Percentiles rank a stretch among this genome's conserved stretches.
These are phyloP conservation scores for Penicillium sp. DNA, from an alignment of 2,329 filamentous ascomycete species.

Conservation along the genomic window DNA sequence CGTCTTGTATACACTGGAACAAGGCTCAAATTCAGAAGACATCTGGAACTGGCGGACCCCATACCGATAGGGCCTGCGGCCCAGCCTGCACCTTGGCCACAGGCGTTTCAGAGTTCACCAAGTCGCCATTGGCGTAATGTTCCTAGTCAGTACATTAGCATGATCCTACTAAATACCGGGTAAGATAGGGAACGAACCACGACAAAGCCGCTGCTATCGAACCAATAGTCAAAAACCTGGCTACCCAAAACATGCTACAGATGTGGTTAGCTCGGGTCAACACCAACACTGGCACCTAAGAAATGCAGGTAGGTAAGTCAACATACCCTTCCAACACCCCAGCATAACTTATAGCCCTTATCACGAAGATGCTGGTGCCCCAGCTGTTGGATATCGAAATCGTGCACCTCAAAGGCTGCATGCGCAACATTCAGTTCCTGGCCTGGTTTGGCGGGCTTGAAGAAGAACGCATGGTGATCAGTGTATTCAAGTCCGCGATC, in stretches of 20 bases:
- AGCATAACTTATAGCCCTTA: not conserved
- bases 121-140: no score
- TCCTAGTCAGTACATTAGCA: no score
- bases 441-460: not conserved
- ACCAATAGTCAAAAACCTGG: slow-evolving; percentile 1
- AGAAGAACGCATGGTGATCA: slow-evolving; percentile 1
- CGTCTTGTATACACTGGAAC: no score
- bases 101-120: no score
- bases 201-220: not conserved
- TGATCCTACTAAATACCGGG: no score
- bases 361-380: not conserved
- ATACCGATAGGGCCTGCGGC: not conserved
- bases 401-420: slow-evolving; percentile 1
- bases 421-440: not conserved
- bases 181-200: not conserved
- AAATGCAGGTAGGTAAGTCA: no score
- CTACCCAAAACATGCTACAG: not conserved
- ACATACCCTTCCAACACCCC: not conserved
- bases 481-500: not conserved
- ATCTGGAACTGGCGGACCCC: no score
- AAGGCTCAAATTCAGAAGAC: no score
- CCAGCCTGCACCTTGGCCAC: no score
- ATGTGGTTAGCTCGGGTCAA: no score
- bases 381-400: slow-evolving; percentile 1
- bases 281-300: no score